A percentile compares a stretch with the other conserved stretches of the same genome.
phyloP scores from a whole-genome alignment of 2,329 filamentous ascomycete genomes.

The Trichophyton mentagrophytes region DNA sequence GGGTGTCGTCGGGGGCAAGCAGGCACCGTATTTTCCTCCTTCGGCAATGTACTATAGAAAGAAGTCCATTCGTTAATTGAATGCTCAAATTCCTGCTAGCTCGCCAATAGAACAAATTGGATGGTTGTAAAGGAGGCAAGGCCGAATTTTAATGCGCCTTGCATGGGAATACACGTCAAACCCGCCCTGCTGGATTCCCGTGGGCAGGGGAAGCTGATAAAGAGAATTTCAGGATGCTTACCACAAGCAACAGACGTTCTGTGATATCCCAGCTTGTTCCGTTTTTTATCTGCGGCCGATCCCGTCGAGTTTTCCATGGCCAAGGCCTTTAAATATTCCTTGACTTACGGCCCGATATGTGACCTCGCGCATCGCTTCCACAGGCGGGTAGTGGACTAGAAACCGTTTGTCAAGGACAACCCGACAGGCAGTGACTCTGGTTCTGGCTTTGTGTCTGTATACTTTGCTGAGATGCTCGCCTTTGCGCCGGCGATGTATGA shows the following conservation, averaged over 20 bases:
- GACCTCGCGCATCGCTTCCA: slow-evolving; percentile 30
- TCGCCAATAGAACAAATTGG: neutral
- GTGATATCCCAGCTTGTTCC: slow-evolving; percentile 92
- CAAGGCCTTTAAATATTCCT: slow-evolving; percentile 21
- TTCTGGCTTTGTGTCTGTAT: neutral
- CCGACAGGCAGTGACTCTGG: neutral
- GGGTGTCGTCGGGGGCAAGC: slow-evolving; percentile 55
- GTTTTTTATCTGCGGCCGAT: slow-evolving; percentile 48
- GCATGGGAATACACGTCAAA: too few relatives aligned
- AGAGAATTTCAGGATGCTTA: slow-evolving; percentile 42
- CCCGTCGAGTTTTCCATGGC: slow-evolving; percentile 25
- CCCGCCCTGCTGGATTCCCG: neutral
- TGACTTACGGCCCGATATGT: slow-evolving; percentile 24
- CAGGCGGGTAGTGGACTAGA: slow-evolving; percentile 4
- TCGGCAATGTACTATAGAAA: slow-evolving; percentile 64
- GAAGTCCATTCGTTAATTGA: neutral
- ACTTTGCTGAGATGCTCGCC: neutral
- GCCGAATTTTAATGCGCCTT: too few relatives aligned
- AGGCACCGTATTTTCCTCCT: slow-evolving; percentile 89
- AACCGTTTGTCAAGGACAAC: neutral
- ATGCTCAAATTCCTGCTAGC: neutral
- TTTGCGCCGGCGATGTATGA: neutral
- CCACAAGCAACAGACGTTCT: slow-evolving; percentile 89
- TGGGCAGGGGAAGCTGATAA: neutral
- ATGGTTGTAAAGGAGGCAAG: neutral